A percentile compares a stretch with the other conserved stretches of the same genome.
phyloP scores from a whole-genome alignment of 495 filamentous ascomycete genomes.

The Haplographium delicatum region DNA sequence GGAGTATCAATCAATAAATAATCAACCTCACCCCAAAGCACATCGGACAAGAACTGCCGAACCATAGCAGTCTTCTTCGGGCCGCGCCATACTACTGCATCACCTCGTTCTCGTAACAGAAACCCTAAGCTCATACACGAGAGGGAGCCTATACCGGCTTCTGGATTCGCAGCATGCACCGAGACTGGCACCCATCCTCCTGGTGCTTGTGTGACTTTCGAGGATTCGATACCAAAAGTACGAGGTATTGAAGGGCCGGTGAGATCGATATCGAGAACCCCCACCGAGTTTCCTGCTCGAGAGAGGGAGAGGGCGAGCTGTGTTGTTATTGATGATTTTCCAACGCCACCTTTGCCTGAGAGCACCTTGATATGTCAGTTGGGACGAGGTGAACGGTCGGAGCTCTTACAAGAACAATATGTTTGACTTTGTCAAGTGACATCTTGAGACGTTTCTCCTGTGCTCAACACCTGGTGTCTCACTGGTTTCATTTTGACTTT shows the following conservation, averaged over 20 bases:
- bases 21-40: constrained; percentile 83
- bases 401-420: constrained; percentile 50
- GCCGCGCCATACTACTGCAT: constrained; percentile 94
- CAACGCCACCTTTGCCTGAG: constrained; percentile 95
- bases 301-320: constrained; percentile 90
- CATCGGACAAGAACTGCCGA: constrained; percentile 86
- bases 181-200: constrained; percentile 86
- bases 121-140: constrained; percentile 93
- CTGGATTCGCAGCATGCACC: constrained; percentile 54
- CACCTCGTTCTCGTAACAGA: constrained; percentile 72
- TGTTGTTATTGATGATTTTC: constrained; percentile 93
- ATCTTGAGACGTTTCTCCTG: constrained; percentile 29
- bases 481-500: constrained; percentile 16
- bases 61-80: constrained; percentile 99
- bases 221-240: constrained; percentile 81
- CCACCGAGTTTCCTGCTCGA: constrained; percentile 76
- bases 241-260: constrained; percentile 95
- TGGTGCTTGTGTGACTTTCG: constrained; percentile 84
- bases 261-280: constrained; percentile 93
- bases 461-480: constrained; percentile 2
- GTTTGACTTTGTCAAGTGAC: constrained; percentile 54
- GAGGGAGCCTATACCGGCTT: constrained; percentile 55
- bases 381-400: background rate
- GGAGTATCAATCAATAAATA: constrained; percentile 94
- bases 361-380: constrained; percentile 54